Base-by-base conservation (phyloP, 352 stramenopile genomes). In the Phytopythium mirpurense region DNA sequence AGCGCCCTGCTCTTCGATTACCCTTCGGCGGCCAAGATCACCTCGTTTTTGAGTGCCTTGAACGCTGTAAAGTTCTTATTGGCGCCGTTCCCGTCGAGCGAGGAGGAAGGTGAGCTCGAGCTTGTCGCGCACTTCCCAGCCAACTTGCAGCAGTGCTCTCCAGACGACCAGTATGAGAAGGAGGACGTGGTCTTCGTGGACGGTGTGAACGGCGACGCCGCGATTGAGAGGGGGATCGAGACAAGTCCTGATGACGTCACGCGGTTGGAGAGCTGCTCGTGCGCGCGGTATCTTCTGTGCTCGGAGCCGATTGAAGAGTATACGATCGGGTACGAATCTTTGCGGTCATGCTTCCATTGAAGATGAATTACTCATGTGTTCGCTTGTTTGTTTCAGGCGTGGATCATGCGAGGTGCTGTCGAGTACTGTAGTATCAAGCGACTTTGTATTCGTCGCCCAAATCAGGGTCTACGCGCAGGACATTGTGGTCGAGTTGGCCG, bases 1-100 rank as follows among this genome's bases (percentile, higher is more conserved):
- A 67, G 68, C 31, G 79, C 77, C 14, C 48, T 90, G 35, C 46
- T 93, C 21, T 88, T 72, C 54, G 73, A 78, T n/a, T 93, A 93
- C 60, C 62, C 67, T 31, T 67, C 65, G 21, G 75, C 79, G 6
- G 67, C 63, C 4, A 67, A 69, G 54, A 75, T 90, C 26, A 55
- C 71, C 7, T 72, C 79, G 5, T 79, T 83, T 29, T 56, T 93
- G 23, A 88, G 75, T 56, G 82, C 82, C 1, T 55, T 90, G 16
- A 86, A 93, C 31, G 82, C 73, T 2, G 76, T 90, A 44, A 79
- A 71, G 29, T 90, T 89, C 62, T 38, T 81, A 15, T 51, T 88
- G 4, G 56, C 51, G 10, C 69, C 60, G 3, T 68, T 72, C 60
- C 65, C 69, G 14, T 48, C 37, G 12, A 38, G 31, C 18, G 46